phyloP scores from a whole-genome alignment of 2,329 filamentous ascomycete genomes.

The Cylindrodendrum hubeiense region DNA sequence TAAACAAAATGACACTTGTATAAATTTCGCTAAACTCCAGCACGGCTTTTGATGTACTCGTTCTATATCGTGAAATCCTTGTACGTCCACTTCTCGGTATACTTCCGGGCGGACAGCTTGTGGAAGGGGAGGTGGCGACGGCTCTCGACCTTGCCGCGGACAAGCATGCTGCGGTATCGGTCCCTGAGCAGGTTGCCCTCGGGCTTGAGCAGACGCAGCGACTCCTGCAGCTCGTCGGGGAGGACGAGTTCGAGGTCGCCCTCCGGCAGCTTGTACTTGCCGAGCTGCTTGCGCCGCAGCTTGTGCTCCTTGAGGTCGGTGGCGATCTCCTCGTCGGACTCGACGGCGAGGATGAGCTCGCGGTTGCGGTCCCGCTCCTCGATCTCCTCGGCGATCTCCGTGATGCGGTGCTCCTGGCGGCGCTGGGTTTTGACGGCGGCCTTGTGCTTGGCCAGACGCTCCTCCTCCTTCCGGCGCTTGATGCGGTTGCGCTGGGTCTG shows the following conservation, averaged over 20 bases:
- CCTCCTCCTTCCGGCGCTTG: conserved; percentile 89
- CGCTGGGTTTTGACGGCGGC: conserved; percentile 79
- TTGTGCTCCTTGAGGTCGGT: conserved; percentile 71
- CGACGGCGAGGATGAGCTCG: conserved; percentile 54
- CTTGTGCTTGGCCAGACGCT: conserved; percentile 81
- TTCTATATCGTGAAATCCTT: conserved; percentile 80
- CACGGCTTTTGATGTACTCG: conserved; percentile 17
- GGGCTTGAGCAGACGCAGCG: conserved; percentile 85
- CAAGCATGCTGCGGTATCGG: conserved; percentile 87
- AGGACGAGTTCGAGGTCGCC: conserved; percentile 85
- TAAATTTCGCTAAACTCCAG: conserved; percentile 25
- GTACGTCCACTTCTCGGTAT: conserved; percentile 97
- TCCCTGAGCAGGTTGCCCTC: conserved; percentile 97
- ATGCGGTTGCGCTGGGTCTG: conserved; percentile 88
- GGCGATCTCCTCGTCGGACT: conserved; percentile 55
- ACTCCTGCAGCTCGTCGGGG: conserved; percentile 85
- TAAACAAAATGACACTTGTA: conserved; percentile 12
- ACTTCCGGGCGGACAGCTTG: conserved; percentile 84
- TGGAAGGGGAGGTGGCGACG: conserved; percentile 82
- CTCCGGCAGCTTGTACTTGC: conserved; percentile 80
- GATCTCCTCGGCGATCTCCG: conserved; percentile 75
- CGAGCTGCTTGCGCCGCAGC: conserved; percentile 79
- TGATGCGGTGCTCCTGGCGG: conserved; percentile 78
- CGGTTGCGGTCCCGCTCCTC: conserved; percentile 66
- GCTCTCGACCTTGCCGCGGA: conserved; percentile 90